Base-by-base conservation (phyloP, 495 filamentous ascomycete genomes). In the Lasiosphaeria hispida region DNA sequence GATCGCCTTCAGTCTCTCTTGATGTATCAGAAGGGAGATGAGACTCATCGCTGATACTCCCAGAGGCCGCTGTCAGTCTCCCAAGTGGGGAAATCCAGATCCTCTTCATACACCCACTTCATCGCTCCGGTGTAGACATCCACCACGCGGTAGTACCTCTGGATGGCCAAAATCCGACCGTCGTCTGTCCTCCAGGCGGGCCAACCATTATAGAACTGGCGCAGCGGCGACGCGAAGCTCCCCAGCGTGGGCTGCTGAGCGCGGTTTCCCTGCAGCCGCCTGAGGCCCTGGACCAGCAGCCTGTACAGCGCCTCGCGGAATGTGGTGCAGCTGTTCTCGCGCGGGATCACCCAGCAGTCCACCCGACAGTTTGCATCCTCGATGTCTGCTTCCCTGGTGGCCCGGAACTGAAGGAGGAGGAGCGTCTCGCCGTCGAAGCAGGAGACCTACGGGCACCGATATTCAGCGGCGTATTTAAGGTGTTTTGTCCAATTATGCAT, bases 271-370 rank as follows among this genome's bases (percentile, higher is more conserved):
- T 58, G 48, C 14, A 41, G 33, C 17, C 55, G 37, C 40, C 55
- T 58, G 17, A 41, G 33, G 47, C 54, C 48, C 36, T 61, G 56
- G n/a, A 53, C 52, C 19, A 63, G 37, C n/a, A 63, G 56, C 48
- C 50, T 52, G 30, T 60, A 63, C 34, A 63, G 61, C 30, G 61
- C 61, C 35, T 59, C 52, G 6, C 60, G 55, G 11, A 62, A 36
- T 11, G 55, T 53, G 9, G 14, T 49, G 9, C 52, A 39, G 30
- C 36, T 37, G 6, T 38, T 34, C 2, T 50, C 13, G 11, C n/a
- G 34, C 7, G 55, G 55, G 43, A 62, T 34, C 15, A 63, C 60
- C 60, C 51, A 63, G 45, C 55, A 63, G 44, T 63, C 55, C 10
- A 63, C 36, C 10, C 15, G 44, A 23, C 55, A 58, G 40, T 51